A percentile compares a stretch with the other conserved stretches of the same genome.
phyloP scores from a whole-genome alignment of 495 filamentous ascomycete species.

The Sporormia fimetaria region DNA sequence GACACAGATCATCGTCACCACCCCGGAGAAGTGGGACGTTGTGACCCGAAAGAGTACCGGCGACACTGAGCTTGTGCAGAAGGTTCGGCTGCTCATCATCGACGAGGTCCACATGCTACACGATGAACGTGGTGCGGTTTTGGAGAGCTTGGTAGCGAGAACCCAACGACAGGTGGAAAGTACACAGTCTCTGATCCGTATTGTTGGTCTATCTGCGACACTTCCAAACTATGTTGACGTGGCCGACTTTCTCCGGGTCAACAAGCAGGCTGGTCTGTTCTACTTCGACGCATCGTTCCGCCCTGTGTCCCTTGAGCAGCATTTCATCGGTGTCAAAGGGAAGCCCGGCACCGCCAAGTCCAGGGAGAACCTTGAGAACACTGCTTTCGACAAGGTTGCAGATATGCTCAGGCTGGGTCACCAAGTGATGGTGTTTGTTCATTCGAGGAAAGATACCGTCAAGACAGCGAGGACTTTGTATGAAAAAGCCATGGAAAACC shows the following conservation, averaged over 20 bases:
- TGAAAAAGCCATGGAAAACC: constrained; percentile 73
- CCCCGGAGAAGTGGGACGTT: constrained; percentile 99
- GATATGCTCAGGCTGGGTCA: constrained; percentile 81
- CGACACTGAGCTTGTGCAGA: constrained; percentile 94
- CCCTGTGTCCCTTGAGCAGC: constrained; percentile 91
- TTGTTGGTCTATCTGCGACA: constrained; percentile 89
- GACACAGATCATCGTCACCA: constrained; percentile 97
- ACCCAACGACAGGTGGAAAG: constrained; percentile 96
- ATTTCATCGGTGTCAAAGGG: constrained; percentile 92
- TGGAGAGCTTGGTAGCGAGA: constrained; percentile 88
- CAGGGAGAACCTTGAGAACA: constrained; percentile 75
- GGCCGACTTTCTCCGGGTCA: constrained; percentile 91
- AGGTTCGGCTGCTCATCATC: constrained; percentile 91
- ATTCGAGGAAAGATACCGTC: constrained; percentile 89
- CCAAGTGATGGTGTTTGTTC: constrained; percentile 98
- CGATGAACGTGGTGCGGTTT: constrained; percentile 88
- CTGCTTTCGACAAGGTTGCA: constrained; percentile 86
- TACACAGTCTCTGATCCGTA: constrained; percentile 91
- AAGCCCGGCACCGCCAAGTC: constrained; percentile 69
- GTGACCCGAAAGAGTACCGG: constrained; percentile 93
- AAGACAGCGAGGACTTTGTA: constrained; percentile 74
- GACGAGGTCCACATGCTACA: constrained; percentile 99
- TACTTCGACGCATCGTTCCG: constrained; percentile 96
- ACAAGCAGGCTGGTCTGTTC: constrained; percentile 84
- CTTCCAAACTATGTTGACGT: constrained; percentile 95